A percentile compares a stretch with the other conserved stretches of the same genome.
Conservation (phyloP, 2,329 filamentous ascomycete genomes). For the Alternaria burnsii region DNA sequence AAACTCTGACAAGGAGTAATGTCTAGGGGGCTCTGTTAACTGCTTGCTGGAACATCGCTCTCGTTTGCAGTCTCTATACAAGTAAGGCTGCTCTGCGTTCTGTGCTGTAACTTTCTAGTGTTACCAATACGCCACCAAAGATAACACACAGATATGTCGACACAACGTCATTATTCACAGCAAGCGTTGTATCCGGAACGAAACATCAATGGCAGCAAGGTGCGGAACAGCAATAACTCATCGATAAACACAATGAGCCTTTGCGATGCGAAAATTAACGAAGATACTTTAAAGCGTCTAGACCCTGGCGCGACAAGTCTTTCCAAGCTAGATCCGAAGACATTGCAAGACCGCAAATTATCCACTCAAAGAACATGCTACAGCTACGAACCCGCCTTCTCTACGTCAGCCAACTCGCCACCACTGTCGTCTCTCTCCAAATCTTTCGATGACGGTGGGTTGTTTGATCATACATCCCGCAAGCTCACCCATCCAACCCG, state of each 20-base stretch:
- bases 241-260: not conserved
- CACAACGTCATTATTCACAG: slow-evolving; percentile 1
- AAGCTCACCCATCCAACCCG: not conserved
- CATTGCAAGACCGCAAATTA: not conserved
- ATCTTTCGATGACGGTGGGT: not conserved
- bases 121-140: not conserved
- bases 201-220: not conserved
- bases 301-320: not conserved
- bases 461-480: not conserved
- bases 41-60: slow-evolving; percentile 1
- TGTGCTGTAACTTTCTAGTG: not conserved
- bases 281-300: not conserved
- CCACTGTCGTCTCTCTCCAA: not conserved
- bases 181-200: not conserved
- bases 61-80: slow-evolving; percentile 1
- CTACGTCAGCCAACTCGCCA: not conserved
- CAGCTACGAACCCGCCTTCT: not conserved
- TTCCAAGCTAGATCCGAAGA: not conserved
- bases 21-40: not conserved
- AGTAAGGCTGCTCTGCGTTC: not conserved
- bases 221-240: not conserved
- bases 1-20: slow-evolving; percentile 5
- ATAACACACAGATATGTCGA: not conserved
- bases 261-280: not conserved
- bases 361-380: not conserved